Conservation (phyloP, 179 eudicot species). For the Silene vulgaris region DNA sequence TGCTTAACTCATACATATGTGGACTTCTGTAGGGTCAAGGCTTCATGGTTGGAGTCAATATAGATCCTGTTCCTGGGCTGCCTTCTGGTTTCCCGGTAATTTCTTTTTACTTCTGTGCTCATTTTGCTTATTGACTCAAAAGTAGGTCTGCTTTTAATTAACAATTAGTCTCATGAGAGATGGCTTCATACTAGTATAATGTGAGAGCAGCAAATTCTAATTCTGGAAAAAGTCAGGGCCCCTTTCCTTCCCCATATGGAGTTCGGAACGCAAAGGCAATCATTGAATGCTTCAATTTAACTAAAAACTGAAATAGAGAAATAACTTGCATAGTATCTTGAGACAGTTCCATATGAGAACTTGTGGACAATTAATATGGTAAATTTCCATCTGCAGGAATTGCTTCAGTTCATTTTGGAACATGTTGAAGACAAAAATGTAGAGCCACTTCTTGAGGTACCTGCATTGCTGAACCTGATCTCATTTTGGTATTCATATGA, state of each 20-base stretch:
- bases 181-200: too few relatives aligned
- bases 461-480: not conserved
- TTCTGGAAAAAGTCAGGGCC: too few relatives aligned
- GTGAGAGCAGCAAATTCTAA: too few relatives aligned
- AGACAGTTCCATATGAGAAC: not conserved
- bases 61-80: conserved; percentile 84
- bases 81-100: conserved; percentile 86
- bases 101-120: not conserved
- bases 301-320: too few relatives aligned
- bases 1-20: conserved; percentile 10
- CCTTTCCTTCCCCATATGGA: too few relatives aligned
- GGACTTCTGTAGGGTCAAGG: conserved; percentile 78
- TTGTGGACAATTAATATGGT: conserved; percentile 13
- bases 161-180: too few relatives aligned
- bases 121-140: not conserved
- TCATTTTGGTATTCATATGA: not conserved
- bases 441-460: conserved; percentile 85
- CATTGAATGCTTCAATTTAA: too few relatives aligned
- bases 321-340: not conserved
- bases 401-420: conserved; percentile 70
- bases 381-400: conserved; percentile 42
- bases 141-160: too few relatives aligned
- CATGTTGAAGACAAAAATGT: conserved; percentile 86
- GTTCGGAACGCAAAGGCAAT: too few relatives aligned
- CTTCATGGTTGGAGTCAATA: conserved; percentile 95